Conservation (phyloP, 164 flowering plant species). For the Tetrastigma voinierianum region DNA sequence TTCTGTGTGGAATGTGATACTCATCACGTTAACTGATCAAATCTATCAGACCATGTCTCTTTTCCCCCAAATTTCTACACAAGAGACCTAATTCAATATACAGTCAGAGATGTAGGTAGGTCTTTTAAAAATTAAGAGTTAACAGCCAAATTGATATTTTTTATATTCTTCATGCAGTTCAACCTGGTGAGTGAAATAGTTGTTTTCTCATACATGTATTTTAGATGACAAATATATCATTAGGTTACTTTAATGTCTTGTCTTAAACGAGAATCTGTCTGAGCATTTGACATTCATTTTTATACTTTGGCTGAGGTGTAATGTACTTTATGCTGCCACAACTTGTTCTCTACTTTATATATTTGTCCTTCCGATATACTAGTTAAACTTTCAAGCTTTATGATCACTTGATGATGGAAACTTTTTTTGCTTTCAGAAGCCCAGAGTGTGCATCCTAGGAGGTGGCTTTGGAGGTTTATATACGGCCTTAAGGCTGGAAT, state of each 20-base stretch:
- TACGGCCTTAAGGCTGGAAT: conserved; percentile 91
- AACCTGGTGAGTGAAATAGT: not conserved
- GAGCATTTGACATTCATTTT: not conserved
- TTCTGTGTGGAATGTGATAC: too few relatives aligned
- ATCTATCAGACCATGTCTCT: too few relatives aligned
- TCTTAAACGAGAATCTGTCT: not conserved
- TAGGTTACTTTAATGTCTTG: not conserved
- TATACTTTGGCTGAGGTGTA: not conserved
- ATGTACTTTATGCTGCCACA: not conserved
- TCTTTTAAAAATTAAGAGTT: not conserved
- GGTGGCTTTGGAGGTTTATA: conserved; percentile 99
- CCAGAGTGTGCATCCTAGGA: conserved; percentile 90
- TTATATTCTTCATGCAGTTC: conserved; percentile 1
- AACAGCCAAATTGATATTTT: not conserved
- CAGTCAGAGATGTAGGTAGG: not conserved
- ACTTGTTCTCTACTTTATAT: not conserved
- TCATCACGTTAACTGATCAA: too few relatives aligned
- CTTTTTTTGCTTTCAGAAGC: conserved; percentile 51
- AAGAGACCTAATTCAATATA: not conserved
- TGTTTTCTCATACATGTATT: not conserved
- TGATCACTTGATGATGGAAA: not conserved
- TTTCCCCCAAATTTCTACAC: not conserved
- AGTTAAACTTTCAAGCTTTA: too few relatives aligned
- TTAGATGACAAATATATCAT: not conserved
- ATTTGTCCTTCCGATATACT: not conserved